phyloP scores from a whole-genome alignment of 495 filamentous ascomycete genomes.

The Geoglossum glabrum region DNA sequence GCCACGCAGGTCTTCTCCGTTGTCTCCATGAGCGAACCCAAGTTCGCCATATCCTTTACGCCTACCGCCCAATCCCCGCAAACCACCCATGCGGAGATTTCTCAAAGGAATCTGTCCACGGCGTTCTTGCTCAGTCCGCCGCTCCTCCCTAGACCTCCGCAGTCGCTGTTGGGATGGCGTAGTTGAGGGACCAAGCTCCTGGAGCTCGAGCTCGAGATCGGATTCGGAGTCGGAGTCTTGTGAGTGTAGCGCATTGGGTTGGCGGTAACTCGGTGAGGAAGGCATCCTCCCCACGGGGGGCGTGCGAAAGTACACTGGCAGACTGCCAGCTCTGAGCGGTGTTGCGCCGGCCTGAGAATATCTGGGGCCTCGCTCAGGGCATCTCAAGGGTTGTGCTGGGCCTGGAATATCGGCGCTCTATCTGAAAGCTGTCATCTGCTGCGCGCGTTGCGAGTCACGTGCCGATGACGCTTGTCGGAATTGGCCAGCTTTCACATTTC shows the following conservation, averaged over 20 bases:
- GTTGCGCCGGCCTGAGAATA: background rate
- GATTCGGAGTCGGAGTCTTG: conserved; percentile 34
- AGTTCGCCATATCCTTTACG: conserved; percentile 35
- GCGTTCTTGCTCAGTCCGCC: conserved; percentile 1
- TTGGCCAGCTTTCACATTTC: background rate
- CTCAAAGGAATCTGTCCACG: conserved; percentile 15
- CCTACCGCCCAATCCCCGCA: conserved; percentile 10
- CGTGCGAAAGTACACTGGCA: background rate
- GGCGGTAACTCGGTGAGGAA: conserved; percentile 15
- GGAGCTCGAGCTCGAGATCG: conserved; percentile 42
- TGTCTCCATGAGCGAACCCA: conserved; percentile 26
- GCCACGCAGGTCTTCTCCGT: conserved; percentile 32
- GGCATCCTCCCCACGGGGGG: conserved; percentile 1
- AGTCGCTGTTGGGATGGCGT: conserved; percentile 14
- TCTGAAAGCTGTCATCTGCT: background rate
- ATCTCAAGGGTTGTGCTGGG: background rate
- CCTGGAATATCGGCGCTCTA: background rate
- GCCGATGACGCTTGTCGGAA: background rate
- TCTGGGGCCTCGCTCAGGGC: background rate
- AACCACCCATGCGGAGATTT: background rate
- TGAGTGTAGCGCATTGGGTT: conserved; percentile 30
- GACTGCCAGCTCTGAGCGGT: background rate
- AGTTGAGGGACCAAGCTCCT: conserved; percentile 48
- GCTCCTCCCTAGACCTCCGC: conserved; percentile 23
- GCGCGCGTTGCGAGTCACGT: background rate